Evolutionary conservation across 768 basidiomycete genomes (phyloP).

Genomic region (Podaxis sp.): DNA sequence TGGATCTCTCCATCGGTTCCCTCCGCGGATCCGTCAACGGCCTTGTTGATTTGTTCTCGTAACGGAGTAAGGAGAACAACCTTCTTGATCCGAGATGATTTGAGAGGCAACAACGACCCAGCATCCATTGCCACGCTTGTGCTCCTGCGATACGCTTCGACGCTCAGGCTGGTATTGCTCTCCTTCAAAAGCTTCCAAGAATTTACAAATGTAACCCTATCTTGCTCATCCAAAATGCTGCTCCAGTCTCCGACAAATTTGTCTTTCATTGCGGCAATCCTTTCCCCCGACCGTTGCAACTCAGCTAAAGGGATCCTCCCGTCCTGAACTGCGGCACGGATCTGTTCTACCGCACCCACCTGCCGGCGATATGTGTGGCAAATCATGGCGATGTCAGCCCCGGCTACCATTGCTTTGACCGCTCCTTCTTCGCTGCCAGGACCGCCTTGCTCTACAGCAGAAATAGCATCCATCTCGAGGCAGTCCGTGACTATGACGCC

Average conservation of each 20-base stretch:
- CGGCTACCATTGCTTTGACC: conserved; percentile 54
- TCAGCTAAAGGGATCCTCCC: conserved; percentile 39
- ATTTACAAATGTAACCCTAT: conserved; percentile 19
- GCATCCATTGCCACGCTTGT: conserved; percentile 46
- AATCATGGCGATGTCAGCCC: conserved; percentile 74
- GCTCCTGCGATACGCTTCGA: conserved; percentile 43
- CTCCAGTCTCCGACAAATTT: conserved; percentile 49
- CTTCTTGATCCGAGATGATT: conserved; percentile 18
- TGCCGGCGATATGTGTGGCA: conserved; percentile 62
- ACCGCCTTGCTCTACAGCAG: conserved; percentile 40
- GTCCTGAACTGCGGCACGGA: conserved; percentile 46
- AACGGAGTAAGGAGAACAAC: conserved; percentile 55
- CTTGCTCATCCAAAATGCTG: conserved; percentile 28
- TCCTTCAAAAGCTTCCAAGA: conserved; percentile 36
- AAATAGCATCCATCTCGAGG: conserved; percentile 74
- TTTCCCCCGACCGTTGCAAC: conserved; percentile 38
- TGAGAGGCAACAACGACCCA: conserved; percentile 33
- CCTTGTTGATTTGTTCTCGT: conserved; percentile 56
- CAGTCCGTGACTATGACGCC: conserved; percentile 74
- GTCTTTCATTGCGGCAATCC: conserved; percentile 51
- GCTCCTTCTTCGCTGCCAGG: conserved; percentile 53
- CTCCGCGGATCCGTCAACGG: conserved; percentile 54
- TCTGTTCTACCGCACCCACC: conserved; percentile 47
- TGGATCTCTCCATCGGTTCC: conserved; percentile 31
- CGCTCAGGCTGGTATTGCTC: conserved; percentile 40